Base-by-base conservation (phyloP, 2,329 filamentous ascomycete species). In the Penicillium sp. region DNA sequence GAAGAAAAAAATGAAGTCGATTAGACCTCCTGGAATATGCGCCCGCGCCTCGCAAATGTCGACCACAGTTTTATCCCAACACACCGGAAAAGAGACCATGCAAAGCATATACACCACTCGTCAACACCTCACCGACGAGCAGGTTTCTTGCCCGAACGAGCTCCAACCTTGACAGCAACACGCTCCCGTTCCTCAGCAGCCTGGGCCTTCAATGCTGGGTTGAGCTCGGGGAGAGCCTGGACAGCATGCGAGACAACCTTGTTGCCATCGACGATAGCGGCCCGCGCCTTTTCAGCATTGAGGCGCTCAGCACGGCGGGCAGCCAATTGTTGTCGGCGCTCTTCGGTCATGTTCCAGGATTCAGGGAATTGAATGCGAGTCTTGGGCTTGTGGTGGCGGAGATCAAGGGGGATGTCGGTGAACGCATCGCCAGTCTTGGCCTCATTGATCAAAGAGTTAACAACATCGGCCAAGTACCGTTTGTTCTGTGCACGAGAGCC, bases 401-500 rank as follows among this genome's bases (percentile, higher is more conserved):
- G 86, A 68, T 99, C 92, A 44, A 97, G 81, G 2, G 94, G 92
- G 27, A 99, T 75, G 69, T 99, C 94, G 59, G 86, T 86, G 65
- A 97, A 96, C 10, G 82, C 88, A 62, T 99, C 92, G 22, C 81
- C 78, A 67, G 96, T 87, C 76, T 85, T 89, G 52, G 92, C 90
- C 67, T 90, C 85, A 6, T 76, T 77, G 53, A 99, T 75, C 59
- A 99, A 76, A 44, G 79, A 82, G 57, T 87, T 79, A 44, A 97
- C 82, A 44, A 90, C 73, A 63, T 95, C 90, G 47, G 85, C 87
- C 20, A 99, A 80, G 70, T 94, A 94, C n/a, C 90, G 85, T 80
- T 97, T 99, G 78, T 99, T 99, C 77, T 97, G 92, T 16, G 92
- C 90, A 68, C 90, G 88, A 49, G 92, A 89, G 68, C 90, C 85